Percentiles rank a stretch among this genome's conserved stretches.
phyloP scores from a whole-genome alignment of 1,139 yeast genomes.

The Geotrichum cucujoidarum region DNA sequence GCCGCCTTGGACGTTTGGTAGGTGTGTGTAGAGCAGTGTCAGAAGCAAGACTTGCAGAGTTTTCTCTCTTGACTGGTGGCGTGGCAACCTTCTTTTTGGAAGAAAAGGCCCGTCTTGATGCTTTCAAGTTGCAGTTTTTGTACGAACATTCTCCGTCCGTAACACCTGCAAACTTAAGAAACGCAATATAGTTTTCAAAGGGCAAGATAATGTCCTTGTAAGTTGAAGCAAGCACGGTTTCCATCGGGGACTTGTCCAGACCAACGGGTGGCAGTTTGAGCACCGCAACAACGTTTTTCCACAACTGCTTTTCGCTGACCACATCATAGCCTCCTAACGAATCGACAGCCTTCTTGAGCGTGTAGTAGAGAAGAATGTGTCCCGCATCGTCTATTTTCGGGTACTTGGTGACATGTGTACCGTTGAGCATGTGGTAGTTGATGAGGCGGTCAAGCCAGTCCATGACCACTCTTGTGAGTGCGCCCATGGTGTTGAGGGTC shows the following conservation, averaged over 20 bases:
- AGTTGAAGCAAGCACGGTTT: not conserved
- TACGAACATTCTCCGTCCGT: conserved; percentile 15
- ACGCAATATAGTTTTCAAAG: conserved; percentile 30
- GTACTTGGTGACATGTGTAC: conserved; percentile 27
- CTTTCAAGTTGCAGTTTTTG: conserved; percentile 9
- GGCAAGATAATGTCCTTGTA: conserved; percentile 28
- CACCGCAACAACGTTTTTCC: conserved; percentile 29
- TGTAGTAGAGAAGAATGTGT: conserved; percentile 26
- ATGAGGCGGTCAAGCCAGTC: conserved; percentile 37
- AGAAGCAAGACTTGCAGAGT: not conserved
- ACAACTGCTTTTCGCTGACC: conserved; percentile 24
- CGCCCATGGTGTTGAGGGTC: conserved; percentile 44
- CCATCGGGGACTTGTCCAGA: not conserved
- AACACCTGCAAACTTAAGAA: conserved; percentile 15
- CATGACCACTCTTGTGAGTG: conserved; percentile 35
- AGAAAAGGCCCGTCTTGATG: conserved; percentile 4
- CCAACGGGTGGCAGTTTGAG: conserved; percentile 5
- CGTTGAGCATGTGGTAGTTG: conserved; percentile 32
- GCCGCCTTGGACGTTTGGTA: not conserved
- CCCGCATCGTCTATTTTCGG: conserved; percentile 31
- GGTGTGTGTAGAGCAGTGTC: not conserved
- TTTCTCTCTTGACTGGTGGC: too few species aligned
- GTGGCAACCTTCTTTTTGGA: not conserved
- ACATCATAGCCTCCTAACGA: conserved; percentile 31
- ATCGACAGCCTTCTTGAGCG: conserved; percentile 31